Conservation (phyloP, 2,329 filamentous ascomycete species). For the Penicillium sp. region DNA sequence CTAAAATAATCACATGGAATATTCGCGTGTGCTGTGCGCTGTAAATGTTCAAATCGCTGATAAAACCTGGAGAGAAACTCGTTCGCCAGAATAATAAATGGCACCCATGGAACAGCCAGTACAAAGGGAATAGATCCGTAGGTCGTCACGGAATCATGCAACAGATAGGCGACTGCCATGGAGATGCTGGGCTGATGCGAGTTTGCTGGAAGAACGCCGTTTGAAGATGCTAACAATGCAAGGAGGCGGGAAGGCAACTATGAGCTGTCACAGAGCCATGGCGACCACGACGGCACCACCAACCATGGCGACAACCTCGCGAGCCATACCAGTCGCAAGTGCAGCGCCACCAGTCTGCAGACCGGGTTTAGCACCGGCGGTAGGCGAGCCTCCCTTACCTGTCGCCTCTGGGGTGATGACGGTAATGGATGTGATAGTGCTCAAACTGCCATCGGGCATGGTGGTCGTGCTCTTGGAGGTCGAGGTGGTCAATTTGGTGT, state of each 20-base stretch:
- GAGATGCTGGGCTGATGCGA: slow-evolving; percentile 16
- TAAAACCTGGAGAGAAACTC: background rate
- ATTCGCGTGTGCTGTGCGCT: slow-evolving; percentile 4
- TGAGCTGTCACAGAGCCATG: slow-evolving; percentile 34
- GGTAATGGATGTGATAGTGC: slow-evolving; percentile 46
- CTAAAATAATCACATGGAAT: slow-evolving; percentile 13
- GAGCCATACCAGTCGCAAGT: slow-evolving; percentile 29
- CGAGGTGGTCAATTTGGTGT: slow-evolving; percentile 35
- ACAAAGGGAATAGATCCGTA: slow-evolving; percentile 22
- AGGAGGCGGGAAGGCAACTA: background rate
- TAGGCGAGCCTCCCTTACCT: slow-evolving; percentile 19
- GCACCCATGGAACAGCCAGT: slow-evolving; percentile 4
- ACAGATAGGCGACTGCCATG: slow-evolving; percentile 22
- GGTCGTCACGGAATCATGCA: slow-evolving; percentile 17
- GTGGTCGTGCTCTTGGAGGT: slow-evolving; percentile 44
- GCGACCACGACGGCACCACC: slow-evolving; percentile 42
- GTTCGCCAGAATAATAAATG: background rate
- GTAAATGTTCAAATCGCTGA: slow-evolving; percentile 3
- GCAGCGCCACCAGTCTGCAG: slow-evolving; percentile 40
- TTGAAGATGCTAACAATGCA: slow-evolving; percentile 1
- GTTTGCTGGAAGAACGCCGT: slow-evolving; percentile 8
- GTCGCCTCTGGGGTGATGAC: slow-evolving; percentile 39
- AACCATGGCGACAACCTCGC: slow-evolving; percentile 39
- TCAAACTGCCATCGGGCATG: slow-evolving; percentile 39
- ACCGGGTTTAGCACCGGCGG: slow-evolving; percentile 29